phyloP scores from a whole-genome alignment of 2,329 filamentous ascomycete genomes.

The Diaporthe citri region DNA sequence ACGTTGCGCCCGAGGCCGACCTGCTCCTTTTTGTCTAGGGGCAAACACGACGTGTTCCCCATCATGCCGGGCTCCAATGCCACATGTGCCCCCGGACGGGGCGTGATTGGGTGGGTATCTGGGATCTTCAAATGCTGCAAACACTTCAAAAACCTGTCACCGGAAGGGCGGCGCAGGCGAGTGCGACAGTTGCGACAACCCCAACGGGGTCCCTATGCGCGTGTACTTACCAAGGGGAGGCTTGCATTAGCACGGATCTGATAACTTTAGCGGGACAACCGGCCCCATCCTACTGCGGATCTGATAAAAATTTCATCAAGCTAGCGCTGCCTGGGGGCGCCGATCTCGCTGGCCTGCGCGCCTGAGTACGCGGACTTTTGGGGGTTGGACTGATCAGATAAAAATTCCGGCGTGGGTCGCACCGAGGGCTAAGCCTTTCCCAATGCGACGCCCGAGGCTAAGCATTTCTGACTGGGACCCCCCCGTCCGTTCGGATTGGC shows the following conservation, averaged over 20 bases:
- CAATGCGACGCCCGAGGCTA: slow-evolving; percentile 2
- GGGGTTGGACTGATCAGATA: slow-evolving; percentile 34
- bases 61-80: neutral
- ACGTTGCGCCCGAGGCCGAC: neutral
- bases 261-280: slow-evolving; percentile 49
- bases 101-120: neutral
- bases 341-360: slow-evolving; percentile 35
- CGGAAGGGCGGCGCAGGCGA: neutral
- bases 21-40: slow-evolving; percentile 25
- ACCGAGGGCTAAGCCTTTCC: slow-evolving; percentile 2
- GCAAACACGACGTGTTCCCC: slow-evolving; percentile 10
- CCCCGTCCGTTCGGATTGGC: neutral
- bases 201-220: too few relatives aligned
- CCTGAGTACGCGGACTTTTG: neutral
- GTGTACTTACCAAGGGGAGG: slow-evolving; percentile 41
- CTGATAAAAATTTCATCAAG: slow-evolving; percentile 37
- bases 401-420: slow-evolving; percentile 31
- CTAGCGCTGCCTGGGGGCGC: slow-evolving; percentile 18
- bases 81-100: neutral
- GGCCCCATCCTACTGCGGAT: slow-evolving; percentile 26
- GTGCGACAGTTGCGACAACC: slow-evolving; percentile 4
- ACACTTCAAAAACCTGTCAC: neutral
- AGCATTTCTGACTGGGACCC: neutral
- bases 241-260: slow-evolving; percentile 47
- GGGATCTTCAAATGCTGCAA: neutral